These are phyloP conservation scores for Blastomyces parvus DNA, from an alignment of 2,329 filamentous ascomycete genomes.

Conservation along the genomic window DNA sequence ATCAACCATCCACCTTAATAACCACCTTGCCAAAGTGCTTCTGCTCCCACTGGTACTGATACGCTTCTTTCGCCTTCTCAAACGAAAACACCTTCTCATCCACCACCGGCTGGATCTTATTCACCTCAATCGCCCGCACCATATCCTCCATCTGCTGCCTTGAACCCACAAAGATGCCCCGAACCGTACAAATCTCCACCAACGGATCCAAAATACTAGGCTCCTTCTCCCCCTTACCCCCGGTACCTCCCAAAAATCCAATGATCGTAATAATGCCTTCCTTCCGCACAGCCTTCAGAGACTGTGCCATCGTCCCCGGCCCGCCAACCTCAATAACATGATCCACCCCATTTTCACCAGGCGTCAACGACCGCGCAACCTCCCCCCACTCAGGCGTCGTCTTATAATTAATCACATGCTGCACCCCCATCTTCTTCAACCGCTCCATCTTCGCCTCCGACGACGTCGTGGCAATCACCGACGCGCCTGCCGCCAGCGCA, in stretches of 20 bases:
- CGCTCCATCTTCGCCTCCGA: conserved; percentile 46
- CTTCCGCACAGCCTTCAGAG: conserved; percentile 44
- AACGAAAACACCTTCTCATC: conserved; percentile 50
- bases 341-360: conserved; percentile 48
- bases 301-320: conserved; percentile 49
- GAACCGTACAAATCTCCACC: conserved; percentile 44
- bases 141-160: conserved; percentile 50
- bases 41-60: conserved; percentile 43
- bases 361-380: conserved; percentile 43
- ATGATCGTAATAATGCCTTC: conserved; percentile 50
- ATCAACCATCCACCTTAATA: conserved; percentile 29
- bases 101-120: conserved; percentile 50
- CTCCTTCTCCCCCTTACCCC: conserved; percentile 33
- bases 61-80: conserved; percentile 45
- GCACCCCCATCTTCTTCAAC: conserved; percentile 48
- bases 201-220: conserved; percentile 46
- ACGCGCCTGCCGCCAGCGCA: conserved; percentile 44
- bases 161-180: conserved; percentile 50
- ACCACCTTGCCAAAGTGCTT: conserved; percentile 49
- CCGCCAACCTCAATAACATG: conserved; percentile 59
- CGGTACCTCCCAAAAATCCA: conserved; percentile 46
- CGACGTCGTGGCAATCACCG: conserved; percentile 51
- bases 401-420: conserved; percentile 54
- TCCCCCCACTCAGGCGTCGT: conserved; percentile 50
- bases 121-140: conserved; percentile 49